Evolutionary conservation across 768 basidiomycete species (phyloP).

Genomic region (Russula brevipes): DNA sequence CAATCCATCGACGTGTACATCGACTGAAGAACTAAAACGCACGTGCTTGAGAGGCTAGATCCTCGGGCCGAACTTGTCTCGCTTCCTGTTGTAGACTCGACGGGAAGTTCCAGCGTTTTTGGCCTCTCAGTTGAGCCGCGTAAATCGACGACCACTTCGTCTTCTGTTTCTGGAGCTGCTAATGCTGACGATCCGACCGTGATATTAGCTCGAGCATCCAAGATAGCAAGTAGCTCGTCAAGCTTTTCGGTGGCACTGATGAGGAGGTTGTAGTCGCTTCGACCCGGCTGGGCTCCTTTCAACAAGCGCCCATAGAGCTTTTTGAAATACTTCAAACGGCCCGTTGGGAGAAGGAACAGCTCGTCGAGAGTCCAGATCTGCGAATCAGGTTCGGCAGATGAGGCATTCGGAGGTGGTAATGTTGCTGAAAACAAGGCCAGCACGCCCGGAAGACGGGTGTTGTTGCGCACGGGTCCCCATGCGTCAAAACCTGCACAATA

Average conservation of each 20-base stretch:
- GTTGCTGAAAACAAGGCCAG: slow-evolving; percentile 63
- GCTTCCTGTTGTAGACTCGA: slow-evolving; percentile 38
- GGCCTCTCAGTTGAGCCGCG: slow-evolving; percentile 25
- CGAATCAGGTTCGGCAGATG: slow-evolving; percentile 35
- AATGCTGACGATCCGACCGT: slow-evolving; percentile 40
- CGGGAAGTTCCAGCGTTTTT: slow-evolving; percentile 18
- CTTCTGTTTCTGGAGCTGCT: slow-evolving; percentile 38
- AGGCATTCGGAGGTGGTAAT: slow-evolving; percentile 50
- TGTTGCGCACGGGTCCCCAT: slow-evolving; percentile 76
- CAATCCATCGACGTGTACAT: background rate
- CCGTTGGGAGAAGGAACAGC: slow-evolving; percentile 81
- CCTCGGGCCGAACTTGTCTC: slow-evolving; percentile 47
- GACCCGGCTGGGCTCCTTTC: slow-evolving; percentile 79
- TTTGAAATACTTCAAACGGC: slow-evolving; percentile 84
- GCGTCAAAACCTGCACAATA: slow-evolving; percentile 75
- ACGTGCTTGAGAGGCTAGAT: slow-evolving; percentile 54
- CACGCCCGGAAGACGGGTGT: slow-evolving; percentile 62
- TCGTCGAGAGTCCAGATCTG: slow-evolving; percentile 77
- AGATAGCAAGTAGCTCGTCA: slow-evolving; percentile 60
- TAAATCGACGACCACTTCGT: slow-evolving; percentile 56
- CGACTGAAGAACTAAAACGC: slow-evolving; percentile 27
- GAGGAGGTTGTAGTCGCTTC: slow-evolving; percentile 80
- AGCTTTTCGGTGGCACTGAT: slow-evolving; percentile 76
- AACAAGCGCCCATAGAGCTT: slow-evolving; percentile 83
- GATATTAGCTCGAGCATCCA: slow-evolving; percentile 55